A percentile compares a stretch with the other conserved stretches of the same genome.
Conservation (phyloP, 352 stramenopile species). For the Phytophthora ohioensis region DNA sequence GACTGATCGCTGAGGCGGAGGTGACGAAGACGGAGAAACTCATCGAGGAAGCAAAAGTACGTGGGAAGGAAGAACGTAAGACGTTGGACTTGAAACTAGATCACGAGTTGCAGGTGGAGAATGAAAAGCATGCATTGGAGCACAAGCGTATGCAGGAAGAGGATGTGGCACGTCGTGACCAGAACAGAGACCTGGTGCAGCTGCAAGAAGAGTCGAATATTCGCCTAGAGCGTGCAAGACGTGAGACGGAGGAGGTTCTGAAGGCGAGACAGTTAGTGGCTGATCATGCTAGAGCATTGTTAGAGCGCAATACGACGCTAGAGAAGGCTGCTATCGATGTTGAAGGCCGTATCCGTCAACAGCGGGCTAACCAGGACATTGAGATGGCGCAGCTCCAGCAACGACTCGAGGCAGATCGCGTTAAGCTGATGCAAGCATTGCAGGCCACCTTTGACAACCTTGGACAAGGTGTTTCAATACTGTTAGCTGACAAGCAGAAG, state of each 20-base stretch:
- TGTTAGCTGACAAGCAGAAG: constrained; percentile 71
- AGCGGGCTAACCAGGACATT: constrained; percentile 78
- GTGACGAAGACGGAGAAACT: constrained; percentile 40
- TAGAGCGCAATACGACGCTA: constrained; percentile 71
- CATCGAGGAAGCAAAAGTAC: constrained; percentile 50
- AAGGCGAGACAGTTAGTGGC: constrained; percentile 62
- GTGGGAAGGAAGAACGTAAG: constrained; percentile 62
- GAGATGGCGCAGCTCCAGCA: constrained; percentile 72
- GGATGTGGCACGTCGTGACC: constrained; percentile 45
- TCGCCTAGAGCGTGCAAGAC: constrained; percentile 61
- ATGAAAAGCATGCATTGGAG: constrained; percentile 59
- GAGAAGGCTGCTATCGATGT: constrained; percentile 72
- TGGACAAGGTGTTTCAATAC: constrained; percentile 56
- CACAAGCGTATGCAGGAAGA: constrained; percentile 57
- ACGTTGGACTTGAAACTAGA: constrained; percentile 55
- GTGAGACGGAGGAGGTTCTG: constrained; percentile 69
- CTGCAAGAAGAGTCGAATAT: constrained; percentile 71
- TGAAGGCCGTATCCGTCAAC: constrained; percentile 71
- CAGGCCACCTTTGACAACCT: constrained; percentile 78
- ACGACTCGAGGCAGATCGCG: constrained; percentile 66
- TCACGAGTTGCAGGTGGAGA: constrained; percentile 61
- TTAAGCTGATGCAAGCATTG: constrained; percentile 72
- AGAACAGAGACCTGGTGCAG: constrained; percentile 68
- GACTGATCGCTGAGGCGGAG: constrained; percentile 63
- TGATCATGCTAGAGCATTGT: constrained; percentile 54